A percentile compares a stretch with the other conserved stretches of the same genome.
Evolutionary conservation across 768 basidiomycete genomes (phyloP).

Genomic region (Lentinula lateritia): DNA sequence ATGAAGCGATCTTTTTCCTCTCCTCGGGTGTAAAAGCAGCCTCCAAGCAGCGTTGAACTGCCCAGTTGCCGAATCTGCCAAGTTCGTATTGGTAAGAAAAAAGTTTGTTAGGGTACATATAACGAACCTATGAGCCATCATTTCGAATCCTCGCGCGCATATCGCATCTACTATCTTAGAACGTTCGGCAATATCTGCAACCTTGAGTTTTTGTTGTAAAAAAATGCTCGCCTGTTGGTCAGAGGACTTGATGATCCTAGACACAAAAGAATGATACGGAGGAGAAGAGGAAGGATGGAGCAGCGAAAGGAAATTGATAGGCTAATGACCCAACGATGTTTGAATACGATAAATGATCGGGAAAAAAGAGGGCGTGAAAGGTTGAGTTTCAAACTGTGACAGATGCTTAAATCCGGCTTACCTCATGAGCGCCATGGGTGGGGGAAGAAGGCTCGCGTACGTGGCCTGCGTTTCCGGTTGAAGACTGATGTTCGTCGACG

Average conservation of each 20-base stretch:
- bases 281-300: slow-evolving; percentile 83
- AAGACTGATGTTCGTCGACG: neutral
- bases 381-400: neutral
- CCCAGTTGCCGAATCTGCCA: slow-evolving; percentile 86
- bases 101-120: neutral
- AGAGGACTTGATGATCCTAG: slow-evolving; percentile 82
- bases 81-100: slow-evolving; percentile 5
- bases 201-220: slow-evolving; percentile 85
- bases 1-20: slow-evolving; percentile 74
- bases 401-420: slow-evolving; percentile 18
- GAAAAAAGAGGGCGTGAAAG: slow-evolving; percentile 11
- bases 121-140: slow-evolving; percentile 77
- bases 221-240: slow-evolving; percentile 91
- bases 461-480: neutral
- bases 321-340: slow-evolving; percentile 34
- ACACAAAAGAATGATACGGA: slow-evolving; percentile 76
- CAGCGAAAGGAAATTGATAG: slow-evolving; percentile 84
- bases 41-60: slow-evolving; percentile 82
- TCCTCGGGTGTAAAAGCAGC: slow-evolving; percentile 72
- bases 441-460: slow-evolving; percentile 1
- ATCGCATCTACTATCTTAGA: slow-evolving; percentile 85
- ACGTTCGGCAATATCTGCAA: slow-evolving; percentile 72
- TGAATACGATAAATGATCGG: slow-evolving; percentile 6
- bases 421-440: slow-evolving; percentile 38
- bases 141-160: slow-evolving; percentile 77